Conservation (phyloP, 2,329 filamentous ascomycete species). For the Aspergillus sp. region DNA sequence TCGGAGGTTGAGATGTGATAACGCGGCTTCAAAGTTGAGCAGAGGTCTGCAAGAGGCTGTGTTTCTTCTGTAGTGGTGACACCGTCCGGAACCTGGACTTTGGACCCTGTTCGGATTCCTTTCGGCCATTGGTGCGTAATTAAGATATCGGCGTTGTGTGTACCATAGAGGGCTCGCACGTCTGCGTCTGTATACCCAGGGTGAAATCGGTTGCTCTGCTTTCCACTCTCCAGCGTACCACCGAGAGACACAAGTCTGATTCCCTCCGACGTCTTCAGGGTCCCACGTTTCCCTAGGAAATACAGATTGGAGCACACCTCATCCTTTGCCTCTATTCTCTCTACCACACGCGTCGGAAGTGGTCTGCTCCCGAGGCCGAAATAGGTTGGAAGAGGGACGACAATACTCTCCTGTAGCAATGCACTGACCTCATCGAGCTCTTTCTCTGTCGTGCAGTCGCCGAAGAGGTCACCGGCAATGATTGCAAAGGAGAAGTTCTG, state of each 20-base stretch:
- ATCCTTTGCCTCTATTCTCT: conserved; percentile 65
- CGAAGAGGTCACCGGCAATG: conserved; percentile 76
- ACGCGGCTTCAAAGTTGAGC: conserved; percentile 71
- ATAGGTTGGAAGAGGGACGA: conserved; percentile 77
- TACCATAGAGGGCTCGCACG: conserved; percentile 66
- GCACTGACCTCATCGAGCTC: conserved; percentile 56
- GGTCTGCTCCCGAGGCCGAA: conserved; percentile 71
- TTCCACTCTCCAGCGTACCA: conserved; percentile 51
- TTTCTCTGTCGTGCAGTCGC: conserved; percentile 38
- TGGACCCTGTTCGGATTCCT: conserved; percentile 62
- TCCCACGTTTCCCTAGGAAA: conserved; percentile 79
- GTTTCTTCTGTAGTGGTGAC: conserved; percentile 48
- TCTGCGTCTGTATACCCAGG: conserved; percentile 73
- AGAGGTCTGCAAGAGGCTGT: conserved; percentile 71
- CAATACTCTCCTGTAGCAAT: conserved; percentile 65
- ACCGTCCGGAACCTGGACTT: conserved; percentile 51
- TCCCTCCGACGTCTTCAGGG: conserved; percentile 83
- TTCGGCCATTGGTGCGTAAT: conserved; percentile 83
- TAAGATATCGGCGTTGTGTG: conserved; percentile 75
- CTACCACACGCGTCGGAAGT: conserved; percentile 64
- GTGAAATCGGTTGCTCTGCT: conserved; percentile 59
- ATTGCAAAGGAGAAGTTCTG: conserved; percentile 84
- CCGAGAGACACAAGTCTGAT: conserved; percentile 82
- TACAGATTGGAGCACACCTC: conserved; percentile 85
- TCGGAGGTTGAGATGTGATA: conserved; percentile 77